Evolutionary conservation across 148 eudicot species (phyloP), one percentile per base, ranked within the genome.

Genomic region (Pharnaceum exiguum): DNA sequence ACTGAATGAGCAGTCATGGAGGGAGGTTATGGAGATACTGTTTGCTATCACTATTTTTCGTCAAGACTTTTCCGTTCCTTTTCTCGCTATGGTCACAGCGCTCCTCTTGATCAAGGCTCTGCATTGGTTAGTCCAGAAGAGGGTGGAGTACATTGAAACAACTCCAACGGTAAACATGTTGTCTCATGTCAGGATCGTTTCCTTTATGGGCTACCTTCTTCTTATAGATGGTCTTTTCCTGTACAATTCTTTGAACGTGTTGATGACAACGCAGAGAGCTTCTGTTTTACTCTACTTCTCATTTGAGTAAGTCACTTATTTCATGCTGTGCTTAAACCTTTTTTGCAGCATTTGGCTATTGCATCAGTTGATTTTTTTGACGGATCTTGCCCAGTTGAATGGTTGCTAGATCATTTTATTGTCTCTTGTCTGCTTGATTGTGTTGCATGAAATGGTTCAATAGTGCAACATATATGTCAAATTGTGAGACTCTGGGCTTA

Each of bases 41-140:
- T 93, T 93, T 62, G 96, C 99, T 5, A 86, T 93, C 16, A 93
- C 99, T 29, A 93, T 93, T 24, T 93, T 93, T 77, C 75, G 99
- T 40, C 99, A 93, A 46, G 91, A 93, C 33, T 93, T 93, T 55
- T 93, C 99, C 0, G 96, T 86, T n/a, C 74, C 86, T 4, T 93
- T 93, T 70, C 86, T 93, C 11, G 83, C 89, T 31, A 89, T 86
- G 96, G 96, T 93, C 25, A 86, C 96, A 3, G 69, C 89, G 3
- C 90, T 93, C 27, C 64, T 93, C 26, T 68, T 93, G 68, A 86
- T 93, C 55, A 93, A 93, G 82, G 80, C 99, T 27, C 70, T 93
- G 78, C 99, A 93, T 62, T 93, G 99, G 99, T 65, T 93, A 87
- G 99, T 96, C 46, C 99, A 89, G 57, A 93, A 93, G 79, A 77